Evolutionary conservation across 129 eudicot genomes (phyloP).

Genomic region (Artemisia tridentata): DNA sequence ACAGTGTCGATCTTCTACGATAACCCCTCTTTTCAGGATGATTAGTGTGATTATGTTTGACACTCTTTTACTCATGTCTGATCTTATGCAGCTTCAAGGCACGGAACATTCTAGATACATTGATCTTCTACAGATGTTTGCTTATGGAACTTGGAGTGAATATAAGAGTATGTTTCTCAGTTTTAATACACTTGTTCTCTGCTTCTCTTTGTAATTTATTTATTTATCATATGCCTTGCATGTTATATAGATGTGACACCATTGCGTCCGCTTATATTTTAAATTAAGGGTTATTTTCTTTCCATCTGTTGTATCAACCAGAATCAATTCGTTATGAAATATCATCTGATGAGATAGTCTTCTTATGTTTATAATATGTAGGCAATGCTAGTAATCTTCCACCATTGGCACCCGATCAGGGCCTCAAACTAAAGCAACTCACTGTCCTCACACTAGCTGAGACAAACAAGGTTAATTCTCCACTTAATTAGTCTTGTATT

Average conservation of each 20-base stretch:
- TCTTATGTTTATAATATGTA: slow-evolving; percentile 28
- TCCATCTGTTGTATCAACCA: no score
- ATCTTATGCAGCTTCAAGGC: slow-evolving; percentile 71
- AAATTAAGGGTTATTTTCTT: no score
- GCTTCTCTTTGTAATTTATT: background rate
- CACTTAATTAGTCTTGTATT: slow-evolving; percentile 11
- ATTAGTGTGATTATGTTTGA: no score
- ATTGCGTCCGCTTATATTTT: background rate
- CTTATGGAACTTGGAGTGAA: slow-evolving; percentile 93
- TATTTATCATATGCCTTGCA: background rate
- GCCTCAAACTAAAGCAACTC: slow-evolving; percentile 81
- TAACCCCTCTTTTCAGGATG: no score
- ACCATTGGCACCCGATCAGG: slow-evolving; percentile 62
- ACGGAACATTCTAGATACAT: slow-evolving; percentile 54
- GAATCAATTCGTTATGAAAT: background rate
- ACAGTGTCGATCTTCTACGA: no score
- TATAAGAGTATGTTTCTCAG: slow-evolving; percentile 62
- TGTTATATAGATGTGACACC: background rate
- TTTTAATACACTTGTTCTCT: background rate
- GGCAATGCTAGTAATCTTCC: slow-evolving; percentile 67
- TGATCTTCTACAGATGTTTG: slow-evolving; percentile 80
- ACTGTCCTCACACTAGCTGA: slow-evolving; percentile 86
- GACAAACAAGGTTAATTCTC: slow-evolving; percentile 63
- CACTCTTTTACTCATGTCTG: background rate
- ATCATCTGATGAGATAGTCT: background rate